Percentiles rank a stretch among this genome's conserved stretches.
These are phyloP conservation scores for Podaxis sp. DNA, from an alignment of 768 basidiomycete genomes.

Conservation along the genomic window DNA sequence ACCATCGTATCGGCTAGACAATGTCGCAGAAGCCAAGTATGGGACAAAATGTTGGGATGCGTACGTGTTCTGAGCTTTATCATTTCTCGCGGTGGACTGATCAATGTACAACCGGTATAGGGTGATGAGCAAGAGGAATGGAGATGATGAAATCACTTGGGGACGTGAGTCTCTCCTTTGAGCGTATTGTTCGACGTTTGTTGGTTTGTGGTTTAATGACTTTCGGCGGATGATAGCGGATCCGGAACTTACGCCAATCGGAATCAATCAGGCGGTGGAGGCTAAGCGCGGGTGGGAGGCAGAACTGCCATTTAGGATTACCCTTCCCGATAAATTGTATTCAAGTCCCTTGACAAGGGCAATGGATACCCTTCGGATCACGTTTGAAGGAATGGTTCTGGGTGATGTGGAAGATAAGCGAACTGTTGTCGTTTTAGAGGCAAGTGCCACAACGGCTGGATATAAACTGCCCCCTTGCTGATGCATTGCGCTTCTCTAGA, in stretches of 20 bases:
- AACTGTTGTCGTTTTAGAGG: slow-evolving; percentile 54
- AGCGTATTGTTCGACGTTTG: neutral
- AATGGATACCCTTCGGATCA: slow-evolving; percentile 52
- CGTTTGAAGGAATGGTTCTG: slow-evolving; percentile 40
- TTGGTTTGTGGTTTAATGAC: neutral
- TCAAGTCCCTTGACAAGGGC: slow-evolving; percentile 66
- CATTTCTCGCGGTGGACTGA: neutral
- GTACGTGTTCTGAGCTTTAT: slow-evolving; percentile 35
- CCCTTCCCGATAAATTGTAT: slow-evolving; percentile 56
- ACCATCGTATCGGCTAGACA: slow-evolving; percentile 44
- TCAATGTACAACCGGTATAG: slow-evolving; percentile 30
- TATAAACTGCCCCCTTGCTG: neutral
- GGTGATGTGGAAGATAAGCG: slow-evolving; percentile 24
- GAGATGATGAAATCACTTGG: slow-evolving; percentile 68
- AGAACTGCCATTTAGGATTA: slow-evolving; percentile 45
- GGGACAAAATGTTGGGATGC: slow-evolving; percentile 59
- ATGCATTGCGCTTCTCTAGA: slow-evolving; percentile 36
- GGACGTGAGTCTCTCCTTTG: slow-evolving; percentile 53
- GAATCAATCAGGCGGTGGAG: slow-evolving; percentile 52
- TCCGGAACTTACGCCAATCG: slow-evolving; percentile 59
- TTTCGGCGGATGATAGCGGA: slow-evolving; percentile 45
- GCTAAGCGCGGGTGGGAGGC: slow-evolving; percentile 47
- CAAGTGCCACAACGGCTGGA: slow-evolving; percentile 21
- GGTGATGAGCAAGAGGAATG: slow-evolving; percentile 60
- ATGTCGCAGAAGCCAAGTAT: slow-evolving; percentile 62